A percentile compares a stretch with the other conserved stretches of the same genome.
phyloP scores from a whole-genome alignment of 108 stramenopile species.

The Aurantiochytrium sp. region DNA sequence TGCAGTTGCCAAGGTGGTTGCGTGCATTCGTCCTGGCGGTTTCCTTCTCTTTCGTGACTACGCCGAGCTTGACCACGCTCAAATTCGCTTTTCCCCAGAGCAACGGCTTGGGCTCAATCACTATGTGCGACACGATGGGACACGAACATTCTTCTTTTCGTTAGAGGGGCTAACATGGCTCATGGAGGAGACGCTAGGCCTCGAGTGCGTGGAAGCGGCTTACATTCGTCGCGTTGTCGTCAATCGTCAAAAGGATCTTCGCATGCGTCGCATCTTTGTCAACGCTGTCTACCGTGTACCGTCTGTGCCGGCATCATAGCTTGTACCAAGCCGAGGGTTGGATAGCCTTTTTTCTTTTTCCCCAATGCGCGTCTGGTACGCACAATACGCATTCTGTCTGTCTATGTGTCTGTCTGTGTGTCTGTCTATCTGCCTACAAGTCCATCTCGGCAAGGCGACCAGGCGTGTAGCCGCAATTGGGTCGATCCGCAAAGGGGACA shows the following conservation, averaged over 20 bases:
- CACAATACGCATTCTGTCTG: no score
- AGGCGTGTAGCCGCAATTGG: neutral
- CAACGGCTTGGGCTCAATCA: constrained; percentile 22
- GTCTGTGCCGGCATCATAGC: no score
- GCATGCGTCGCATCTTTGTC: constrained; percentile 17
- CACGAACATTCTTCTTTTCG: constrained; percentile 28
- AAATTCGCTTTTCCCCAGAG: constrained; percentile 21
- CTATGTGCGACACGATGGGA: constrained; percentile 33
- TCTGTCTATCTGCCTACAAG: neutral
- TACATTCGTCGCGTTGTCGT: neutral
- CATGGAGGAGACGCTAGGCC: neutral
- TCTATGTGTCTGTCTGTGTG: no score
- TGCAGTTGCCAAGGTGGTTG: neutral
- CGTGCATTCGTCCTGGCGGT: neutral
- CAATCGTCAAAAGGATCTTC: neutral
- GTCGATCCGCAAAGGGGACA: neutral
- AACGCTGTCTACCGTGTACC: neutral
- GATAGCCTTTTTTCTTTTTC: no score
- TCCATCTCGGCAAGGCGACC: neutral
- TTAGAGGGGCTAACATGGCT: constrained; percentile 1
- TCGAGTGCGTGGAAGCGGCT: neutral
- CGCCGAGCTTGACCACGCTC: constrained; percentile 25
- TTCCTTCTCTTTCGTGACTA: constrained; percentile 27
- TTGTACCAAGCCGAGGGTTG: no score
- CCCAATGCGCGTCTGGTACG: no score